Base-by-base conservation (phyloP, 768 basidiomycete genomes). In the Panaeolus cyanescens region DNA sequence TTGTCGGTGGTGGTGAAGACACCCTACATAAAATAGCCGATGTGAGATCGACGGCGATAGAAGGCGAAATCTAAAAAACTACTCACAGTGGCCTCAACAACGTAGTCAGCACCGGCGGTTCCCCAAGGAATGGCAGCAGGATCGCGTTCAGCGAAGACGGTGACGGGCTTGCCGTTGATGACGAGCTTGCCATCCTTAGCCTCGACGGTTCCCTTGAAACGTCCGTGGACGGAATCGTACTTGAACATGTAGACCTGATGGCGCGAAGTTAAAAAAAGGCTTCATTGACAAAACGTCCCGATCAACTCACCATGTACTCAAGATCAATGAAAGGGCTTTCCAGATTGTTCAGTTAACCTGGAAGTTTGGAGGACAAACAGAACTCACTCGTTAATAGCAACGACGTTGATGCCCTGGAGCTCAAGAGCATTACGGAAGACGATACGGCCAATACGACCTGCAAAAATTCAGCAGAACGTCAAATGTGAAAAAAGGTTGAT, bases 361-460 rank as follows among this genome's bases (percentile, higher is more conserved):
- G 32, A 32, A 54, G 25, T 22, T 20, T 19, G 17, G 39, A 56
- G 10, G 33, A 12, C 22, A 37, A 22, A 12, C 4, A 20, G 20
- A 12, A 72, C 93, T 70, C 69, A 96, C 93, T 96, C 95, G 83
- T 99, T 98, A 71, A 99, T 78, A 61, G 95, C 95, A 65, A 95
- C 89, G 72, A 99, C 87, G n/a, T 94, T 80, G 73, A 95, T 83
- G 57, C 88, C 87, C 58, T 80, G 75, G 72, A 85, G 79, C 67
- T 86, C 80, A 68, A 97, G 83, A 56, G 96, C 95, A 83, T 98
- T 98, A 69, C 97, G 91, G 77, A 91, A 83, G 66, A 99, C 97
- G 76, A 99, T 96, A 79, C 97, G 96, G 77, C 97, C 96, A 74
- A 99, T 99, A 84, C 97, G 96, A 84, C 96, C 96, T 95, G 58